Percentiles rank a stretch among this genome's conserved stretches.
These are phyloP conservation scores for Aspergillus ellipticus DNA, from an alignment of 495 filamentous ascomycete species.

Conservation along the genomic window DNA sequence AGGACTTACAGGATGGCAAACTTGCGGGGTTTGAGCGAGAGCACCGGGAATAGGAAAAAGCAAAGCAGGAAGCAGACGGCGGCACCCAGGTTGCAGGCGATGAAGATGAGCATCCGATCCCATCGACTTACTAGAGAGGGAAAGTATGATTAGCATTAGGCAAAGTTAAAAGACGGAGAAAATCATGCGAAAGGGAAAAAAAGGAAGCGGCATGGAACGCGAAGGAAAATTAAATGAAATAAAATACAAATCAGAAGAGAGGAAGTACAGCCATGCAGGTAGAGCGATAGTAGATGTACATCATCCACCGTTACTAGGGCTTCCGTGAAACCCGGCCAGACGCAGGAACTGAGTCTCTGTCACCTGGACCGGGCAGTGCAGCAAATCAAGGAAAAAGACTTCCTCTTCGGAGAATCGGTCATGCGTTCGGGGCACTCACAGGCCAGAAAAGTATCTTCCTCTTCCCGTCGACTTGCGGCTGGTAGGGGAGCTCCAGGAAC, in stretches of 20 bases:
- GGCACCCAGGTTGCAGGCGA: conserved; percentile 85
- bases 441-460: conserved; percentile 94
- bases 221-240: conserved; percentile 1
- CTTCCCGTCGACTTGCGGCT: conserved; percentile 78
- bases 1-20: conserved; percentile 91
- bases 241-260: conserved; percentile 1
- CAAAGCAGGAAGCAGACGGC: conserved; percentile 88
- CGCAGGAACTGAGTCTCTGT: conserved; percentile 39
- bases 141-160: conserved; percentile 16
- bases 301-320: conserved; percentile 7
- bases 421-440: conserved; percentile 62
- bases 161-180: conserved; percentile 12
- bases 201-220: conserved; percentile 11
- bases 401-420: conserved; percentile 16
- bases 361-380: conserved; percentile 32
- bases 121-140: conserved; percentile 79
- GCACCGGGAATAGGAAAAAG: conserved; percentile 81
- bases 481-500: conserved; percentile 81
- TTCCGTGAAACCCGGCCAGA: conserved; percentile 28
- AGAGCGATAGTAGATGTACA: background rate
- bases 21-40: conserved; percentile 78
- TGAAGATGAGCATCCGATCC: conserved; percentile 92
- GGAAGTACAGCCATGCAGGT: background rate
- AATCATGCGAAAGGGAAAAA: background rate
- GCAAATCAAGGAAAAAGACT: conserved; percentile 19